These are phyloP conservation scores for Microcera coccophila DNA, from an alignment of 2,329 filamentous ascomycete genomes.

Conservation along the genomic window DNA sequence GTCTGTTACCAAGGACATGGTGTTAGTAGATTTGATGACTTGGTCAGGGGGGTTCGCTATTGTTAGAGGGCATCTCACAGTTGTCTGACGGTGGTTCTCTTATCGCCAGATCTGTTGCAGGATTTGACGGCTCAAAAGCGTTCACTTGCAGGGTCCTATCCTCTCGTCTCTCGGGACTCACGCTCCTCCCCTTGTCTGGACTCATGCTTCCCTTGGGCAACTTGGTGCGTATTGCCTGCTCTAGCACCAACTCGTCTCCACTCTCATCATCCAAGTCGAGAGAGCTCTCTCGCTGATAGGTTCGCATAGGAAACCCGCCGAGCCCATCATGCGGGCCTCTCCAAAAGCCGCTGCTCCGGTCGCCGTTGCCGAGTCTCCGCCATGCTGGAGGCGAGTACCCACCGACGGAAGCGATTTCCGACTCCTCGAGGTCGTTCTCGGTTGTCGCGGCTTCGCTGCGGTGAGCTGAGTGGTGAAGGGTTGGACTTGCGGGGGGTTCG, in stretches of 20 bases:
- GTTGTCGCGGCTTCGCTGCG: constrained; percentile 35
- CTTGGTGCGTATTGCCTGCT: constrained; percentile 51
- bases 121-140: constrained; percentile 22
- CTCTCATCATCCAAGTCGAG: constrained; percentile 27
- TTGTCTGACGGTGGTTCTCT: constrained; percentile 41
- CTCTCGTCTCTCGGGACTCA: constrained; percentile 45
- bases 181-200: constrained; percentile 47
- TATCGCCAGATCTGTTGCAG: constrained; percentile 16
- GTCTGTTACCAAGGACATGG: constrained; percentile 49
- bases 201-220: constrained; percentile 54
- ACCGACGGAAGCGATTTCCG: constrained; percentile 48
- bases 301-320: constrained; percentile 39
- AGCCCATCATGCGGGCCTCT: constrained; percentile 51
- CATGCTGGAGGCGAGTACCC: constrained; percentile 60
- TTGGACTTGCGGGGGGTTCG: constrained; percentile 46
- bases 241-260: constrained; percentile 42
- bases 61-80: constrained; percentile 40
- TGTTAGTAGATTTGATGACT: constrained; percentile 10
- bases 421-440: constrained; percentile 39
- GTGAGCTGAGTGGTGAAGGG: constrained; percentile 31
- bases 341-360: constrained; percentile 58
- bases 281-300: constrained; percentile 18
- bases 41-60: background rate
- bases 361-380: constrained; percentile 58
- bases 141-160: constrained; percentile 38